Percentiles rank a stretch among this genome's conserved stretches.
These are phyloP conservation scores for Trichoderma asperelloides DNA, from an alignment of 495 filamentous ascomycete species.

Conservation along the genomic window DNA sequence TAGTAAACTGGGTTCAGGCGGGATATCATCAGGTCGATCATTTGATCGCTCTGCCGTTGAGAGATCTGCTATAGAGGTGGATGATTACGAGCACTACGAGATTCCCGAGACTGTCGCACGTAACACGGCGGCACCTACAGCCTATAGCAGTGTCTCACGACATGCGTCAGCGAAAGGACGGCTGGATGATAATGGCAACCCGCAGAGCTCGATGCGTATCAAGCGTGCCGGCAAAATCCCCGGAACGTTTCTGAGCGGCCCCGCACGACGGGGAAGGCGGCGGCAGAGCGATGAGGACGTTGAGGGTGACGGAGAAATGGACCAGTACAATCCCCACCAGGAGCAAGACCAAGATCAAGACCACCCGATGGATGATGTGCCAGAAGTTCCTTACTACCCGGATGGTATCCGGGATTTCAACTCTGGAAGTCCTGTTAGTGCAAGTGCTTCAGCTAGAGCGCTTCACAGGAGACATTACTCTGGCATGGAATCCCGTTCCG, in stretches of 20 bases:
- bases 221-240: slow-evolving; percentile 63
- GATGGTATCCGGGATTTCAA: slow-evolving; percentile 27
- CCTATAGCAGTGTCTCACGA: slow-evolving; percentile 40
- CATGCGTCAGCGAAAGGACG: slow-evolving; percentile 43
- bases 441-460: slow-evolving; percentile 25
- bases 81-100: slow-evolving; percentile 25
- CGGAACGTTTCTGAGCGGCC: slow-evolving; percentile 65
- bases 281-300: slow-evolving; percentile 68
- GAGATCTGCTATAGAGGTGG: slow-evolving; percentile 4
- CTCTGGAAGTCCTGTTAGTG: slow-evolving; percentile 37
- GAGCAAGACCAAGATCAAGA: slow-evolving; percentile 15
- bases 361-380: neutral
- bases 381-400: slow-evolving; percentile 13
- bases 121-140: neutral
- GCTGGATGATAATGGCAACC: slow-evolving; percentile 46
- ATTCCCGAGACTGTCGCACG: slow-evolving; percentile 31
- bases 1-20: slow-evolving; percentile 32
- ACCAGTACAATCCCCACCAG: slow-evolving; percentile 23
- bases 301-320: slow-evolving; percentile 26
- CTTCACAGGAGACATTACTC: slow-evolving; percentile 24
- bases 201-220: slow-evolving; percentile 62
- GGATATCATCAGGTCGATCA: slow-evolving; percentile 26
- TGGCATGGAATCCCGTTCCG: slow-evolving; percentile 14
- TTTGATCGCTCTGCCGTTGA: slow-evolving; percentile 22
- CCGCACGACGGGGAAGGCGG: slow-evolving; percentile 61